A percentile compares a stretch with the other conserved stretches of the same genome.
Evolutionary conservation across 305 asterid species (phyloP).

Genomic region (Galium porrigens): DNA sequence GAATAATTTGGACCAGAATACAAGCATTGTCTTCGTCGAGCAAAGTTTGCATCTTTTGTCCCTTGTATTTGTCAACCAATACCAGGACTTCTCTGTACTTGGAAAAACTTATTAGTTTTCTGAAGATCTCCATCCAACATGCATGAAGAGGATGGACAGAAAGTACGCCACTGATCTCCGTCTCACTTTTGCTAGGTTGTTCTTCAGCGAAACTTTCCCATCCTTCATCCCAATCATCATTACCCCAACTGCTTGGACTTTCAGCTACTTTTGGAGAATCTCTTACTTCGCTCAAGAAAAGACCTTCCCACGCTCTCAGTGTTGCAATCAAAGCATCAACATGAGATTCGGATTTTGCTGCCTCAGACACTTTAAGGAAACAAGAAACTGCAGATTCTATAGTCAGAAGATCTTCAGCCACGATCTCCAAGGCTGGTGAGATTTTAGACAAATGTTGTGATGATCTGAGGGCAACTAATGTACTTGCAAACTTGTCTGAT

Average conservation of each 20-base stretch:
- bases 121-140: slow-evolving; percentile 54
- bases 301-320: slow-evolving; percentile 76
- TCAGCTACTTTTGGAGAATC: slow-evolving; percentile 35
- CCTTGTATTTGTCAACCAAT: slow-evolving; percentile 42
- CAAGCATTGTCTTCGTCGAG: slow-evolving; percentile 47
- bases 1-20: slow-evolving; percentile 29
- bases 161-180: slow-evolving; percentile 19
- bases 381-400: slow-evolving; percentile 70
- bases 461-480: slow-evolving; percentile 79
- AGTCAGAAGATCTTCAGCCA: slow-evolving; percentile 49
- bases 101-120: slow-evolving; percentile 36
- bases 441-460: slow-evolving; percentile 58
- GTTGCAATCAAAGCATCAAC: slow-evolving; percentile 41
- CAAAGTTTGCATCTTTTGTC: slow-evolving; percentile 26
- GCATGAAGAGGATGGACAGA: slow-evolving; percentile 60
- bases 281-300: slow-evolving; percentile 28
- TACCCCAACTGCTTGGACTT: slow-evolving; percentile 39
- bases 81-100: slow-evolving; percentile 30
- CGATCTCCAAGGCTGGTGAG: slow-evolving; percentile 48
- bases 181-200: slow-evolving; percentile 34
- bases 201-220: slow-evolving; percentile 97
- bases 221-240: slow-evolving; percentile 91
- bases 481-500: slow-evolving; percentile 41
- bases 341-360: slow-evolving; percentile 36
- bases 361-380: slow-evolving; percentile 49